Conservation (phyloP, 495 filamentous ascomycete species). For the Aspergillus asperescens region DNA sequence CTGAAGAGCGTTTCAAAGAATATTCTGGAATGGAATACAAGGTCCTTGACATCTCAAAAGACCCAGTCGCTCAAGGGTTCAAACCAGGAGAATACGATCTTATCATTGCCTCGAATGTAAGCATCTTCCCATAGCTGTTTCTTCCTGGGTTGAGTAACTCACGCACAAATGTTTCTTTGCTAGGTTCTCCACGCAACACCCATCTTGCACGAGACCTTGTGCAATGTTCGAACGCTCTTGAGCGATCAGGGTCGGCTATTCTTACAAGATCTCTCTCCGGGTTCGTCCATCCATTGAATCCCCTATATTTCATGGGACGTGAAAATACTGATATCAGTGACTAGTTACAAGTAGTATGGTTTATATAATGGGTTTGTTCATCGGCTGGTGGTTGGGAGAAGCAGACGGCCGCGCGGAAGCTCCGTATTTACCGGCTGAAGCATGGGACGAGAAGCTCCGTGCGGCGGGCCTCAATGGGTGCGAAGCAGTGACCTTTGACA, state of each 20-base stretch:
- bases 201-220: constrained; percentile 27
- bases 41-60: constrained; percentile 30
- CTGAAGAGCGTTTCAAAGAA: constrained; percentile 36
- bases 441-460: constrained; percentile 27
- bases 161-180: not conserved
- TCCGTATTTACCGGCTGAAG: constrained; percentile 23
- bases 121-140: not conserved
- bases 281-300: not conserved
- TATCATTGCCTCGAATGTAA: constrained; percentile 40
- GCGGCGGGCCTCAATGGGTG: not conserved
- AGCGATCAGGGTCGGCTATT: not conserved
- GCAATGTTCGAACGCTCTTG: constrained; percentile 2
- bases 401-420: constrained; percentile 21
- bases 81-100: constrained; percentile 44
- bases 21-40: constrained; percentile 36
- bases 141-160: not conserved
- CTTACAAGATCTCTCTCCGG: not conserved
- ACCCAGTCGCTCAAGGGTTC: constrained; percentile 46
- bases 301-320: no score
- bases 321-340: no score
- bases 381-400: constrained; percentile 31
- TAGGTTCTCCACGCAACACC: constrained; percentile 42
- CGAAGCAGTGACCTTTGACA: not conserved
- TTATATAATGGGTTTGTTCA: constrained; percentile 19
- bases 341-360: no score